These are phyloP conservation scores for Trichomonascaceae sp. DNA, from an alignment of 1,139 yeast species.

Conservation along the genomic window DNA sequence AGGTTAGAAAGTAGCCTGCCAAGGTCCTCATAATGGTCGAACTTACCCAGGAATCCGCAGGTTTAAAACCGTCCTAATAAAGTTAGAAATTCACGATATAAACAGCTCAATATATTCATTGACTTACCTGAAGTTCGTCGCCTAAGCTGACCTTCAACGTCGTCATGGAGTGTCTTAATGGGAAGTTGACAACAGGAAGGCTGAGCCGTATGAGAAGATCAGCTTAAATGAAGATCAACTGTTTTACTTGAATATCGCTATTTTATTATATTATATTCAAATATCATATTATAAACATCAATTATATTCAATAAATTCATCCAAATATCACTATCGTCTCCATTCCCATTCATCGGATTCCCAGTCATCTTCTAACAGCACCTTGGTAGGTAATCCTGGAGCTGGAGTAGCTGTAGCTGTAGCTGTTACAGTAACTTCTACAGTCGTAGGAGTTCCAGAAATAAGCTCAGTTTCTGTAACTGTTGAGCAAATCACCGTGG, in stretches of 20 bases:
- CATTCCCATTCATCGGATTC: background rate
- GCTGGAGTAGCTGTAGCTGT: background rate
- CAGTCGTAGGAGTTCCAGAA: background rate
- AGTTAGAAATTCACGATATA: constrained; percentile 1
- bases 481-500: constrained; percentile 5
- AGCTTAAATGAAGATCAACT: too few relatives aligned
- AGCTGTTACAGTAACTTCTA: background rate
- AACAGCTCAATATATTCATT: background rate
- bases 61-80: constrained; percentile 65
- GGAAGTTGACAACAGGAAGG: constrained; percentile 2
- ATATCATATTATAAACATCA: background rate
- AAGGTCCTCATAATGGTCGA: background rate
- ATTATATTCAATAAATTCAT: background rate
- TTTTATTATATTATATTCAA: too few relatives aligned
- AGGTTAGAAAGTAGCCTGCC: background rate
- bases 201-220: too few relatives aligned
- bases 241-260: too few relatives aligned
- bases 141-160: constrained; percentile 31
- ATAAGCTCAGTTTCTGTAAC: background rate
- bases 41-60: constrained; percentile 65
- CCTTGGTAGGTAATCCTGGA: background rate
- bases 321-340: background rate
- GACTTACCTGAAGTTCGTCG: constrained; percentile 33
- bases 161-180: constrained; percentile 14
- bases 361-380: background rate